Conservation (phyloP, 129 eudicot genomes). For the Apium graveolens region DNA sequence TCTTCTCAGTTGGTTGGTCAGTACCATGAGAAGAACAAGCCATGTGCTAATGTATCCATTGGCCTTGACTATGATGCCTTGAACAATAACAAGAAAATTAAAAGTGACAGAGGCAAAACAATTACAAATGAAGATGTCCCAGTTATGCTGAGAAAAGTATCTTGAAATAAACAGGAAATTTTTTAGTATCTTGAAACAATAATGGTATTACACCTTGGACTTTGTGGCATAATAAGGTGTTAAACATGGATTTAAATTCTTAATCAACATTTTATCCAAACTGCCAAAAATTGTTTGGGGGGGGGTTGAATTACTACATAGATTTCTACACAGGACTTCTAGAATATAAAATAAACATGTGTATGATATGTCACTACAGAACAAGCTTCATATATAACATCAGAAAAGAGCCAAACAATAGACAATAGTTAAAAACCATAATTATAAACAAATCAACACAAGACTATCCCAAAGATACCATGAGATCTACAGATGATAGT, state of each 20-base stretch:
- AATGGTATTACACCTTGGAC: constrained; percentile 46
- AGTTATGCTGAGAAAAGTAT: too few species aligned
- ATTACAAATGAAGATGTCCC: too few species aligned
- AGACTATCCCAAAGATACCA: not conserved
- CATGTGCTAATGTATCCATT: too few species aligned
- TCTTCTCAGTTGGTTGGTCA: too few species aligned
- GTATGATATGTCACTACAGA: not conserved
- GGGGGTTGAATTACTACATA: constrained; percentile 64
- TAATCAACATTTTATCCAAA: constrained; percentile 68
- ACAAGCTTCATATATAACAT: not conserved
- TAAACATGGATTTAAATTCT: constrained; percentile 81
- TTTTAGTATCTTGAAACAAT: not conserved
- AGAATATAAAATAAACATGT: not conserved
- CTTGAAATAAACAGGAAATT: not conserved
- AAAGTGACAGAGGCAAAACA: too few species aligned
- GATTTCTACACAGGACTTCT: not conserved
- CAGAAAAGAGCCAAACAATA: not conserved
- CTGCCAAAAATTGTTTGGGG: constrained; percentile 45
- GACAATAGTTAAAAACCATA: not conserved
- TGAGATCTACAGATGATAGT: not conserved
- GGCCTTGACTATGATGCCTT: too few species aligned
- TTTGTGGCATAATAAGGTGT: constrained; percentile 64
- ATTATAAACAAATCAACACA: not conserved
- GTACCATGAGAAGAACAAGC: too few species aligned
- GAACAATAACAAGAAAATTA: too few species aligned